Conservation (phyloP, 768 basidiomycete genomes). For the Coprinellus aureogranulatus region DNA sequence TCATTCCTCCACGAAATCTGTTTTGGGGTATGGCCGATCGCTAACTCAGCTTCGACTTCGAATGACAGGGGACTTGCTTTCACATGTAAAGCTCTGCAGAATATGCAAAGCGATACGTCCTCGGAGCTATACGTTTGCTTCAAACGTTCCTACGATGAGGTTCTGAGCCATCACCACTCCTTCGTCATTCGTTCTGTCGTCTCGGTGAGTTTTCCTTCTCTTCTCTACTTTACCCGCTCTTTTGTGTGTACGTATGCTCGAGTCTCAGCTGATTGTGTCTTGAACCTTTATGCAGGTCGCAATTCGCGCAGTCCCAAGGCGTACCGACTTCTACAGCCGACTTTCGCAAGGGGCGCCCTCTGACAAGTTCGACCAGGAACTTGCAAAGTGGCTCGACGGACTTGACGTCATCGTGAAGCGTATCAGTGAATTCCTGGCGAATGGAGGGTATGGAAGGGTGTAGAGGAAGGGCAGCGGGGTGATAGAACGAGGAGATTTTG, state of each 20-base stretch:
- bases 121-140: conserved; percentile 67
- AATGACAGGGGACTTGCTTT: conserved; percentile 60
- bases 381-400: conserved; percentile 59
- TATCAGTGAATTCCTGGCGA: conserved; percentile 24
- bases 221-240: no score
- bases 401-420: conserved; percentile 52
- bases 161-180: conserved; percentile 63
- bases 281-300: conserved; percentile 44
- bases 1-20: neutral
- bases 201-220: conserved; percentile 32
- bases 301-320: conserved; percentile 58
- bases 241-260: no score
- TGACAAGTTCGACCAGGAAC: conserved; percentile 52
- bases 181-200: conserved; percentile 67
- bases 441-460: conserved; percentile 3
- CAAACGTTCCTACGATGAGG: conserved; percentile 65
- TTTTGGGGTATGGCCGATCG: neutral
- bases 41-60: neutral
- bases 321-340: conserved; percentile 58
- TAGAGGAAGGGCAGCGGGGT: no score
- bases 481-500: no score
- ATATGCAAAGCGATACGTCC: conserved; percentile 54
- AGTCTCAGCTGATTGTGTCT: no score
- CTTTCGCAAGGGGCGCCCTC: conserved; percentile 58
- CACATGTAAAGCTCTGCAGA: conserved; percentile 64